Conservation (phyloP, 1,284 basidiomycete species). For the Heterobasidion occidentale region DNA sequence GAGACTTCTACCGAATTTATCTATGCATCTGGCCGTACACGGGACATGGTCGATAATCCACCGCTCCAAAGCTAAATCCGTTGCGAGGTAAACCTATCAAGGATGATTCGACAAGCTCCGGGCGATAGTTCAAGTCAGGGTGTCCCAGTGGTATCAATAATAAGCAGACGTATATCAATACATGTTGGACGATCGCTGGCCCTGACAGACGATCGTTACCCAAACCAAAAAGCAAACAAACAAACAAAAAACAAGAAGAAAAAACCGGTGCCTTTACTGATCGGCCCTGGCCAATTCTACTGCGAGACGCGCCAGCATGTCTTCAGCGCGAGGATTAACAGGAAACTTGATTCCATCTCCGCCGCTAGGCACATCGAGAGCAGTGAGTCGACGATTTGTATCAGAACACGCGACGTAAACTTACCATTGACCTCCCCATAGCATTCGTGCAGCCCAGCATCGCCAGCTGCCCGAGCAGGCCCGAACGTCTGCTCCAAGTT, state of each 20-base stretch:
- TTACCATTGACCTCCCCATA: slow-evolving; percentile 58
- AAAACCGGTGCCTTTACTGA: background rate
- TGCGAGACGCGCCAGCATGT: slow-evolving; percentile 54
- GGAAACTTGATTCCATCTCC: slow-evolving; percentile 64
- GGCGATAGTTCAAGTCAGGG: no score
- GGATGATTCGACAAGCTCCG: no score
- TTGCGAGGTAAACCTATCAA: no score
- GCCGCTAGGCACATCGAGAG: slow-evolving; percentile 28
- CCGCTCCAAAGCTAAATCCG: no score
- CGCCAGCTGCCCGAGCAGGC: slow-evolving; percentile 17
- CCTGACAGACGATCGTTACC: no score
- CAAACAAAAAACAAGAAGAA: background rate
- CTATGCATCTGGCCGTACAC: no score
- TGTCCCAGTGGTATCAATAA: no score
- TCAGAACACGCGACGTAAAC: slow-evolving; percentile 15
- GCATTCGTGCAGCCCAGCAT: slow-evolving; percentile 32
- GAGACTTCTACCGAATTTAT: no score
- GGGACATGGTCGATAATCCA: no score
- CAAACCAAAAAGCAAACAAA: background rate
- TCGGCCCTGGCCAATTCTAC: slow-evolving; percentile 48
- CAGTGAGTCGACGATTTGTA: background rate
- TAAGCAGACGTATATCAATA: no score
- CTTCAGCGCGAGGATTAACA: slow-evolving; percentile 56
- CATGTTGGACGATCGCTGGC: no score
- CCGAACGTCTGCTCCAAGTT: slow-evolving; percentile 69